Evolutionary conservation across 2,329 filamentous ascomycete species (phyloP), one percentile per base, ranked within the genome.

Genomic region (Aphanoascus verrucosus): DNA sequence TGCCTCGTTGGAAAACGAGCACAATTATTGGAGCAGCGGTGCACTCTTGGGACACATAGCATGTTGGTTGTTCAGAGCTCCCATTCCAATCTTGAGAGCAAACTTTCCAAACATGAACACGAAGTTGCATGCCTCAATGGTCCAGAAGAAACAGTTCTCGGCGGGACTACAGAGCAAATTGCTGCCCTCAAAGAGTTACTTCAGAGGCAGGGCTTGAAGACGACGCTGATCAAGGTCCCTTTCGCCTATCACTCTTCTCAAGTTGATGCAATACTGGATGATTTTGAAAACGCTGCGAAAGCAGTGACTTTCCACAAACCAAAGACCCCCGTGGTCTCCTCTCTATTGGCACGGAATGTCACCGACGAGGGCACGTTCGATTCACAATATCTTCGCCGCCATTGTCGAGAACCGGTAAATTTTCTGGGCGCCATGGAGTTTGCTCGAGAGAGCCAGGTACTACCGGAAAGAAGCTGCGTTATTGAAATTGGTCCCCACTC

Each of bases 401-500:
- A 85, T 57, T 79, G 81, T 17, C 78, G 85, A 12, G 78, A 86
- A 64, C 73, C 84, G 5, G 85, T 88, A 60, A 77, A 87, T 67
- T 85, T 88, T 69, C 73, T 78, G 55, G 77, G 75, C 47, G 84
- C 80, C 6, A 69, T 89, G 1, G 69, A 78, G 12, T 73, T 74
- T 38, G 82, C 80, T 6, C 76, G 81, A 62, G 72, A 78, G 48
- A 71, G 75, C n/a, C 77, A 77, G 56, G 67, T 77, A 14, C 79
- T 86, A 45, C 76, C 83, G 57, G 79, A 82, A 58, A 80, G 82
- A 68, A 85, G 83, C 5, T 75, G 82, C 31, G 88, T 81, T 79
- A 71, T 89, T 53, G 85, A 89, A 65, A 71, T 88, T 58, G 85
- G 85, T n/a, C 84, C 85, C 37, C 82, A 87, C 61, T 83, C 84